Base-by-base conservation (phyloP, 169 alveolate species). In the Perkinsus chesapeaki region DNA sequence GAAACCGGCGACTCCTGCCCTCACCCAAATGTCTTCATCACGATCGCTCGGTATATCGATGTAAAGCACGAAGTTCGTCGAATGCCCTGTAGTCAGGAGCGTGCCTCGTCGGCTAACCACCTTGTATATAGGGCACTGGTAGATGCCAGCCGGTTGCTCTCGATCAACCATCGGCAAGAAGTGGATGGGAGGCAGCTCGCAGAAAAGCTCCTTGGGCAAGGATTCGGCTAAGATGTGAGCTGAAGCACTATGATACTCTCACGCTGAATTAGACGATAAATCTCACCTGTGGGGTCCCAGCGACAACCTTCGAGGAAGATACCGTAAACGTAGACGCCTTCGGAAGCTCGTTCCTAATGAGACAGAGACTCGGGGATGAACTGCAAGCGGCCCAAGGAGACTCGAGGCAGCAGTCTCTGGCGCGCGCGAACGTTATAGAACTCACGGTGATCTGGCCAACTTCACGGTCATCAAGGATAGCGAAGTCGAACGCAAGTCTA, bases 1-100 rank as follows among this genome's bases (percentile, higher is more conserved):
- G 96, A 98, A 97, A 72, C 97, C 97, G 20, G 99, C 99, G 91
- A 97, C 99, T 60, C 99, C 99, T 37, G 99, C 99, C 82, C 96
- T 97, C 93, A 98, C 95, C 98, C 99, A 98, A 92, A 95, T 96
- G 94, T 97, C 98, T 94, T 97, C 97, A 39, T 95, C 96, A 90
- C 96, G 98, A 91, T 95, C 96, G 12, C 98, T 95, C 27, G 99
- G 98, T 92, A 98, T 94, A 92, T 98, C 99, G 34, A 98, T 95
- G 95, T 96, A 96, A 93, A 97, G 94, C 20, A 98, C 99, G 94
- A 97, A 98, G 97, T 98, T 98, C 39, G 99, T 98, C 31, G 98
- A 96, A 96, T 98, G 99, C 99, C 99, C 99, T 9, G 99, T 98
- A 19, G 99, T 97, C 38, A 98, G 96, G 39, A 98, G 96, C 39